Evolutionary conservation across 2,329 filamentous ascomycete species (phyloP), one percentile per base, ranked within the genome.

Genomic region (Monascus ruber): DNA sequence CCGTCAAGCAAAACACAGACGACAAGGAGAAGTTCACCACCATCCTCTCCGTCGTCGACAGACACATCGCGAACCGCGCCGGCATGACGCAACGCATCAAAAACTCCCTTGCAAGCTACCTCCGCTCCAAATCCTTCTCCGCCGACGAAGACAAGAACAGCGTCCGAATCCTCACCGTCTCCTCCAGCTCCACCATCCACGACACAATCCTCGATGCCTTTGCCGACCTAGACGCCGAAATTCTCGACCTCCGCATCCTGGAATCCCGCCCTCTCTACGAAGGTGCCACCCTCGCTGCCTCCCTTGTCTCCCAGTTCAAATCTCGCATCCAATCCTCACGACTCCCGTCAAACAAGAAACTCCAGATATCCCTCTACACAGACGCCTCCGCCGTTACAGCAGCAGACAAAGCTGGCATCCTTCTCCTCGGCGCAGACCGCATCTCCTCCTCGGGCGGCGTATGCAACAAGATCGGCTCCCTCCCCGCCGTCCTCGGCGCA

Each of bases 221-320:
- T 7, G 46, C 51, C 1, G 46, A 48, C 1, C 52, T 62, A 2
- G 54, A 49, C 1, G 52, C 68, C 5, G 26, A 49, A 44, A 44
- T 33, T 0, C 51, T 82, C 6, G 69, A 79, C 36, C 55, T 84
- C 11, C 71, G 70, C 4, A 64, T 85, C 26, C 65, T 85, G 3
- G 80, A 84, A 54, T 83, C 80, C 2, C 67, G 80, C 1, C 81
- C 81, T 0, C 64, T 78, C 1, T 83, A 71, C 46, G 79, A 85
- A 58, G 81, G 79, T 5, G 74, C 74, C 4, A 70, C 65, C 6
- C 66, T 79, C 37, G 76, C 74, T 42, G 74, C 46, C 52, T 59
- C 40, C 35, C 47, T 45, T 31, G 42, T 42, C 41, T 58, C 47
- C 5, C 43, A 48, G 6, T 54, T 48, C 24, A 47, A 45, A 34